Evolutionary conservation across 164 flowering plant species (phyloP).

Genomic region (Kalanchoe fedtschenkoi): DNA sequence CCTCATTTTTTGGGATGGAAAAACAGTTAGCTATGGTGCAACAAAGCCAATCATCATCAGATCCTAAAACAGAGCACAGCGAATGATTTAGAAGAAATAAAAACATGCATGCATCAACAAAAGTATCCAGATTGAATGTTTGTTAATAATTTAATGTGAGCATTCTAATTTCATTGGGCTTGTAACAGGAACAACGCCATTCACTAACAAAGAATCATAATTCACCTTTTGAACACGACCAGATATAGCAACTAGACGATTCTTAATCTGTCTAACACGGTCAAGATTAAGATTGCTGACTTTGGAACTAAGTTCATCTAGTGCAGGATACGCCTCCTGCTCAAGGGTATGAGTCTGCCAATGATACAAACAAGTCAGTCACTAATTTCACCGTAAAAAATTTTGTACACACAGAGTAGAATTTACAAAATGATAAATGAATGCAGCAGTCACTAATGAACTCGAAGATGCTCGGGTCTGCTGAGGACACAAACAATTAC

Average conservation of each 20-base stretch:
- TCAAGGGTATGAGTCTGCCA: slow-evolving; percentile 36
- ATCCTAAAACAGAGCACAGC: neutral
- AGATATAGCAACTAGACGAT: slow-evolving; percentile 41
- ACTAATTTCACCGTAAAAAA: neutral
- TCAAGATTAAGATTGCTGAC: slow-evolving; percentile 51
- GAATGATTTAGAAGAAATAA: neutral
- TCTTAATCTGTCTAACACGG: slow-evolving; percentile 48
- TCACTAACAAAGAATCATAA: too few relatives aligned
- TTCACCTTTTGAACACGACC: slow-evolving; percentile 54
- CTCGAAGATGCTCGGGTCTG: too few relatives aligned
- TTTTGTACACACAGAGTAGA: neutral
- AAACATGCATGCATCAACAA: neutral
- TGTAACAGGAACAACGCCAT: too few relatives aligned
- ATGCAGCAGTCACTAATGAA: neutral
- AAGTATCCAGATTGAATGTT: too few relatives aligned
- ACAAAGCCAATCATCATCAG: neutral
- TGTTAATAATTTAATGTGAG: too few relatives aligned
- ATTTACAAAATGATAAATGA: neutral
- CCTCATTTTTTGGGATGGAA: neutral
- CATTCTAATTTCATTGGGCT: too few relatives aligned
- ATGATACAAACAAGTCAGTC: neutral
- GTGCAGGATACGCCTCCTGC: slow-evolving; percentile 52
- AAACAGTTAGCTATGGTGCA: neutral
- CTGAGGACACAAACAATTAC: neutral
- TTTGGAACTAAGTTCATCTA: slow-evolving; percentile 48